Evolutionary conservation across 768 basidiomycete species (phyloP).

Genomic region (Cyclocybe aegerita): DNA sequence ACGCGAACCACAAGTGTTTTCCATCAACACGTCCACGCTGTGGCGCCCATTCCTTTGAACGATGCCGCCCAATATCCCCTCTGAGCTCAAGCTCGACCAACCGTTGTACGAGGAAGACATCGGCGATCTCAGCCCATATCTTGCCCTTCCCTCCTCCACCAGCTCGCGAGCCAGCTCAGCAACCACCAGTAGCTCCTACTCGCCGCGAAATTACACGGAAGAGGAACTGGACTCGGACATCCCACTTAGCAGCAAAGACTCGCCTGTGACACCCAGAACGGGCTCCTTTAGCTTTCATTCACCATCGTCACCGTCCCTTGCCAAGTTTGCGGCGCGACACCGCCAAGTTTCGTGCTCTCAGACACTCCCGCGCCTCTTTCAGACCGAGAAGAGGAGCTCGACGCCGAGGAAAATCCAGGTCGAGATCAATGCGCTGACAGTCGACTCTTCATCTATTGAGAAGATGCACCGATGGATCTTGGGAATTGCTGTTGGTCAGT

Average conservation of each 20-base stretch:
- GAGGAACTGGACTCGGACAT: conserved; percentile 11
- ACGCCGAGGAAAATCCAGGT: conserved; percentile 28
- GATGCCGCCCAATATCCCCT: conserved; percentile 22
- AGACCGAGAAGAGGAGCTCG: conserved; percentile 18
- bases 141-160: conserved; percentile 16
- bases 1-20: not conserved
- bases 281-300: conserved; percentile 10
- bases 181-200: conserved; percentile 13
- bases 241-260: conserved; percentile 1
- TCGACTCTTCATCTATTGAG: conserved; percentile 44
- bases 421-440: conserved; percentile 41
- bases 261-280: conserved; percentile 6
- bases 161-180: conserved; percentile 20
- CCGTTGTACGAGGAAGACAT: conserved; percentile 25
- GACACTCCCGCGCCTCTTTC: conserved; percentile 41
- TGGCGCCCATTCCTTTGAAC: not conserved
- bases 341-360: conserved; percentile 38
- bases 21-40: not conserved
- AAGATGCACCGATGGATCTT: conserved; percentile 68
- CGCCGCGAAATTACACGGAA: conserved; percentile 8
- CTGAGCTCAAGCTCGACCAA: conserved; percentile 21
- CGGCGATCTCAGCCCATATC: conserved; percentile 23
- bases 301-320: conserved; percentile 17
- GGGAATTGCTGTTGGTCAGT: conserved; percentile 62
- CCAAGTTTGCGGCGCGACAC: conserved; percentile 10